Conservation (phyloP, 1,284 basidiomycete species). For the Tilletia setariae region DNA sequence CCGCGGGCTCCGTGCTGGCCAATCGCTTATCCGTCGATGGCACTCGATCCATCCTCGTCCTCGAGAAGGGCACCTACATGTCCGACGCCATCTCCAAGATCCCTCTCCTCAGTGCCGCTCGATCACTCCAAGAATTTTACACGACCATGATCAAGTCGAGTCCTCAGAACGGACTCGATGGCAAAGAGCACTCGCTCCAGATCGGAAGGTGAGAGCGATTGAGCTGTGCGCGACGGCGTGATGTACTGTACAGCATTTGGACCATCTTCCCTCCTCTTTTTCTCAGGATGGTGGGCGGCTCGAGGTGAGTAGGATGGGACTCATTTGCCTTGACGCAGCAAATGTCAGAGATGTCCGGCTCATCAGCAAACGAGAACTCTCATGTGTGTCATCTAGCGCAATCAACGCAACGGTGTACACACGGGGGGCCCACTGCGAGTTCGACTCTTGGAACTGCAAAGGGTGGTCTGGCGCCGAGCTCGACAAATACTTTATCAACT, state of each 20-base stretch:
- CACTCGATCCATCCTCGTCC: neutral
- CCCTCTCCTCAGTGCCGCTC: conserved; percentile 15
- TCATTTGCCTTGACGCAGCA: too few relatives aligned
- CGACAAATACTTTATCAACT: neutral
- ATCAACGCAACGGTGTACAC: conserved; percentile 20
- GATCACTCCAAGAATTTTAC: conserved; percentile 17
- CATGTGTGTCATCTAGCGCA: conserved; percentile 6
- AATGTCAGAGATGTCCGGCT: too few relatives aligned
- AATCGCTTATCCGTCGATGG: conserved; percentile 8
- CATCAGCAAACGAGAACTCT: too few relatives aligned
- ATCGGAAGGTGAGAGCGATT: conserved; percentile 17
- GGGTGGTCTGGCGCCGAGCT: conserved; percentile 12
- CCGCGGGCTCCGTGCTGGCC: conserved; percentile 18
- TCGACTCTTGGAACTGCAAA: conserved; percentile 7
- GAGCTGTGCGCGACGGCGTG: neutral
- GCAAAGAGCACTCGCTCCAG: neutral
- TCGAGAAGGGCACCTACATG: conserved; percentile 13
- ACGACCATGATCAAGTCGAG: conserved; percentile 15
- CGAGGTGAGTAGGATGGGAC: conserved; percentile 12
- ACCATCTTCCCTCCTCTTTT: neutral
- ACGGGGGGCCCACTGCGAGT: conserved; percentile 12
- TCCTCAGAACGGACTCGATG: conserved; percentile 14
- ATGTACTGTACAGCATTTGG: neutral
- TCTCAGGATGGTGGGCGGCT: conserved; percentile 21
- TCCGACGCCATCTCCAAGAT: conserved; percentile 15